These are phyloP conservation scores for Salix viminalis DNA, from an alignment of 345 rosid species.

Conservation along the genomic window DNA sequence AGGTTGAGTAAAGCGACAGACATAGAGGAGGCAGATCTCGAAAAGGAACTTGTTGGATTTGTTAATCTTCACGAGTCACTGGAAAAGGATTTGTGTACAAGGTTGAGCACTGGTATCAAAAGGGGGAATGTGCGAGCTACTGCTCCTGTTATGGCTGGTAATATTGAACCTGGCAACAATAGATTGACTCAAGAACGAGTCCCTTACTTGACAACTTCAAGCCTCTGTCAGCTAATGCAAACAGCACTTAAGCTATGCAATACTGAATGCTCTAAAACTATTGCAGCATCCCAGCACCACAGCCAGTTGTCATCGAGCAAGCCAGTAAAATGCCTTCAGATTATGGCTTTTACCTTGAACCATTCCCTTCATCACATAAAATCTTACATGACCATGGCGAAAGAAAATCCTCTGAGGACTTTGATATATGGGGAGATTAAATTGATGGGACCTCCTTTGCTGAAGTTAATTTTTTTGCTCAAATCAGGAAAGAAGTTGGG, in stretches of 20 bases:
- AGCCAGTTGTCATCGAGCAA: constrained; percentile 44
- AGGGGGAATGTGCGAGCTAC: constrained; percentile 37
- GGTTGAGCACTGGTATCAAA: constrained; percentile 42
- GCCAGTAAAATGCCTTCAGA: constrained; percentile 34
- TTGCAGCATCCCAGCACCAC: constrained; percentile 44
- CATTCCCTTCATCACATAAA: constrained; percentile 49
- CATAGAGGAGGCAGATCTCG: constrained; percentile 41
- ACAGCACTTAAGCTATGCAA: constrained; percentile 27
- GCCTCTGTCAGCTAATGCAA: constrained; percentile 54
- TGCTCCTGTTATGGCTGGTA: constrained; percentile 25
- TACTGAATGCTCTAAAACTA: constrained; percentile 24
- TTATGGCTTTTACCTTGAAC: constrained; percentile 50
- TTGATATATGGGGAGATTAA: constrained; percentile 59
- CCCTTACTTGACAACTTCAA: constrained; percentile 66
- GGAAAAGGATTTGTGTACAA: constrained; percentile 40
- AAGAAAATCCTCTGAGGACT: constrained; percentile 52
- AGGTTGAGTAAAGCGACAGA: constrained; percentile 61
- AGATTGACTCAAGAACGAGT: constrained; percentile 35
- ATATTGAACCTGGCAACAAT: constrained; percentile 29
- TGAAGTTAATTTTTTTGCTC: constrained; percentile 55
- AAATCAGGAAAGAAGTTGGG: constrained; percentile 31
- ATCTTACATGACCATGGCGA: constrained; percentile 38
- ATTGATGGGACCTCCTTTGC: constrained; percentile 52
- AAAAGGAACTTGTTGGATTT: constrained; percentile 54
- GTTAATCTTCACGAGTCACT: constrained; percentile 45